Conservation (phyloP, 2,329 filamentous ascomycete species). For the Fusarium denticulatum region DNA sequence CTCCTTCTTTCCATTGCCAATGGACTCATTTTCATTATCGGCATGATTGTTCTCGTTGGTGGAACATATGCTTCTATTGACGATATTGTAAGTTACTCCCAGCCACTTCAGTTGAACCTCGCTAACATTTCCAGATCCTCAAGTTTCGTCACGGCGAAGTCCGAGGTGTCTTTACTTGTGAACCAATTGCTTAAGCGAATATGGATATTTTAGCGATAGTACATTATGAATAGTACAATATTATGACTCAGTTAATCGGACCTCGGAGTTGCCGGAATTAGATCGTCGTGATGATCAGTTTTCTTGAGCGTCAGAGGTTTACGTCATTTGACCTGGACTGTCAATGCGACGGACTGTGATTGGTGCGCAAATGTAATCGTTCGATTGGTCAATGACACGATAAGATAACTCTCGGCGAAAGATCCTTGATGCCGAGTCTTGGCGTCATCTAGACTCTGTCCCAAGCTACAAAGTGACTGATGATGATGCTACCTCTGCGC, state of each 20-base stretch:
- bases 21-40: conserved; percentile 44
- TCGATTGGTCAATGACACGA: background rate
- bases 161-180: conserved; percentile 44
- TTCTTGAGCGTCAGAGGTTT: background rate
- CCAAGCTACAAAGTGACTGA: background rate
- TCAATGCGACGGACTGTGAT: background rate
- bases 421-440: background rate
- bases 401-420: conserved; percentile 1
- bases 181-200: conserved; percentile 40
- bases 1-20: conserved; percentile 41
- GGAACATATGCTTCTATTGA: conserved; percentile 48
- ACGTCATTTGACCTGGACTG: conserved; percentile 6
- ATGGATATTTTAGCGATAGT: conserved; percentile 19
- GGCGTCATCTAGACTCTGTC: background rate
- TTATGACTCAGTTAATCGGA: conserved; percentile 15
- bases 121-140: conserved; percentile 35
- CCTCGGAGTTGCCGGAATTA: conserved; percentile 7
- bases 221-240: conserved; percentile 26
- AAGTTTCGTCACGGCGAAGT: conserved; percentile 43
- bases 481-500: no score
- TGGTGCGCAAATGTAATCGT: conserved; percentile 13
- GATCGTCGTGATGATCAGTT: background rate
- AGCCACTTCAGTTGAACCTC: background rate
- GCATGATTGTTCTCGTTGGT: conserved; percentile 46
- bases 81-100: conserved; percentile 43